Evolutionary conservation across 1,284 basidiomycete species (phyloP), one percentile per base, ranked within the genome.

Genomic region (Pascua sp.): DNA sequence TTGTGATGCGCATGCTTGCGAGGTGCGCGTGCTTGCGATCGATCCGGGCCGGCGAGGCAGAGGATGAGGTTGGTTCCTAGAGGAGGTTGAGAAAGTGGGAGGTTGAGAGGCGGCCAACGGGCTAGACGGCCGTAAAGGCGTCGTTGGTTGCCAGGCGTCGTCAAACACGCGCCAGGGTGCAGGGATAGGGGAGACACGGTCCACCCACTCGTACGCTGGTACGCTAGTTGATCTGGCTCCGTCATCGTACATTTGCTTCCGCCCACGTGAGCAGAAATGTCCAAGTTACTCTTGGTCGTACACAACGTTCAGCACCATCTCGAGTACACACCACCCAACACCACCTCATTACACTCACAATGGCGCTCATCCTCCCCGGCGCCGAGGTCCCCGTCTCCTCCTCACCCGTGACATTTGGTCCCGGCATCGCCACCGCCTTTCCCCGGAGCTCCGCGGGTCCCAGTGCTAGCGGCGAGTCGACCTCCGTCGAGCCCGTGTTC

Each of bases 311-410:
- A 3, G 24, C 24, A 32, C 24, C 24, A 32, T 32, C 24, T 32
- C 24, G 24, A 32, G 24, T n/a, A n/a, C 24, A 32, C 24, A 32
- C 24, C 24, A 32, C n/a, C n/a, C 24, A 32, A 3, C 24, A 32
- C 24, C 24, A 32, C 24, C 24, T 4, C 24, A 32, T 32, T 32
- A 32, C 24, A 32, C 24, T 7, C 24, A 62, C 49, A 38, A 61
- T 63, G 41, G 62, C 67, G 1, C 55, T 77, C 32, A 67, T 78
- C 32, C 68, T 78, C 13, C 77, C 76, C 8, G 76, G 76, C 8
- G 71, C 74, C 47, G 38, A 53, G 8, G 65, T 78, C 52, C 65
- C 67, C 8, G 50, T 73, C 32, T 55, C 65, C 9, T 61, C 68
- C 13, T 68, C 59, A 11, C 53, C 68, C 3, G 45, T 73, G 12